These are phyloP conservation scores for Pezizomycotina sp. DNA, from an alignment of 2,329 filamentous ascomycete genomes.

Conservation along the genomic window DNA sequence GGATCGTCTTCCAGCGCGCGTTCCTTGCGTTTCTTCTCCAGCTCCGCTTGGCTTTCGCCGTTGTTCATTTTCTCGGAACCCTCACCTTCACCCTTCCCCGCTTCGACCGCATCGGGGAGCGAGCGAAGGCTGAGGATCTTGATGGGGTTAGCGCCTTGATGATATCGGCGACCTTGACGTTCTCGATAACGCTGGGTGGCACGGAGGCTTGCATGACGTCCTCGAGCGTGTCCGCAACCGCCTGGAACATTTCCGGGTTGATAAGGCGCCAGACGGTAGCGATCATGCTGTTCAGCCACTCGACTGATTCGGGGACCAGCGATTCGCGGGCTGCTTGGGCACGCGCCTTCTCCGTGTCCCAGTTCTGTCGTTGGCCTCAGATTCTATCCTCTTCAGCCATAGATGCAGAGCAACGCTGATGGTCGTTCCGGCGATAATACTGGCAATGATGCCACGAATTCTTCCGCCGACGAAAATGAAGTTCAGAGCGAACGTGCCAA, in stretches of 20 bases:
- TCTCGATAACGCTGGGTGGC: constrained; percentile 66
- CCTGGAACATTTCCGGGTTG: constrained; percentile 89
- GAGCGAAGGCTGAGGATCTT: constrained; percentile 44
- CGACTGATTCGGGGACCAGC: constrained; percentile 24
- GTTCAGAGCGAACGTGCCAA: constrained; percentile 13
- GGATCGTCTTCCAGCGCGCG: constrained; percentile 17
- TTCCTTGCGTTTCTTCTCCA: constrained; percentile 13
- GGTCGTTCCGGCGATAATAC: constrained; percentile 15
- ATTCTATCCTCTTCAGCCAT: constrained; percentile 15
- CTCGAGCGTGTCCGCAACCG: constrained; percentile 78
- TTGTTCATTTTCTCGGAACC: constrained; percentile 76
- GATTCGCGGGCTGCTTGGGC: constrained; percentile 14
- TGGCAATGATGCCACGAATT: constrained; percentile 16
- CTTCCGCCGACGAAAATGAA: constrained; percentile 15
- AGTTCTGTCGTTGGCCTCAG: constrained; percentile 15
- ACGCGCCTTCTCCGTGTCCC: constrained; percentile 14
- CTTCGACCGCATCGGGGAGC: constrained; percentile 47
- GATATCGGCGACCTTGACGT: constrained; percentile 87
- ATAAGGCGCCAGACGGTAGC: constrained; percentile 76
- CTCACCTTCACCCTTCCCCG: constrained; percentile 62
- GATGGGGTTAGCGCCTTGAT: constrained; percentile 78
- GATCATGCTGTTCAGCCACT: constrained; percentile 85
- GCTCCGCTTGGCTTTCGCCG: constrained; percentile 46
- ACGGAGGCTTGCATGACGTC: constrained; percentile 96
- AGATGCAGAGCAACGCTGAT: constrained; percentile 18